Evolutionary conservation across 768 basidiomycete genomes (phyloP), one percentile per base, ranked within the genome.

Genomic region (Pleurotus eryngii): DNA sequence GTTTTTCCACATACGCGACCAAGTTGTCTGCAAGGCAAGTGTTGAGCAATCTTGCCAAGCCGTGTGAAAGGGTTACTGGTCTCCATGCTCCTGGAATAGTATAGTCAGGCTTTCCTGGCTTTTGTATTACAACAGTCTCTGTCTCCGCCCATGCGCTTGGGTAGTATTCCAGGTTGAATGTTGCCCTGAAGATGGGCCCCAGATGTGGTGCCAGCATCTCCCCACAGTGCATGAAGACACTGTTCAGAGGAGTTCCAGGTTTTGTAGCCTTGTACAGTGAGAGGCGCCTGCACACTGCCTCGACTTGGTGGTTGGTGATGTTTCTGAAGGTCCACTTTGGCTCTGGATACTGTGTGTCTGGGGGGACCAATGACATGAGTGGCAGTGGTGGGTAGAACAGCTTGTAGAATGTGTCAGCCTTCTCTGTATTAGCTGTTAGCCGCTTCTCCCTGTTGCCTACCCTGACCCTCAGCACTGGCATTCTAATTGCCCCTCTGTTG

Each of bases 51-150:
- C 57, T 57, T 4, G 54, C 61, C 30, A 59, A 17, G 0, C 50
- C 57, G 40, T 67, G 59, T 9, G 69, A 54, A 0, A 75, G 67
- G 0, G 66, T 62, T 7, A 75, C 69, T 0, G 71, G 75, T 5
- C 72, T 61, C 59, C 67, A 73, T 2, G 72, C 68, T 17, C 68
- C 70, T 3, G 74, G 67, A 0, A 62, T 56, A 3, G 65, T 48
- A 63, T 76, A 78, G 59, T 68, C 66, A 0, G 62, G 56, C 57
- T 71, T 69, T 3, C 73, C 72, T 8, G 76, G 75, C 59, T 78
- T 78, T 2, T 64, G 51, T 0, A 76, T 58, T 0, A 73, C 71
- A 0, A 73, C 53, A 0, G 73, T 74, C 1, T 27, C 59, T 0
- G 62, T 70, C 0, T 38, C n/a, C 30, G 61, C 62, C 71, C 73